Conservation (phyloP, 352 stramenopile genomes). For the Phytophthora aleatoria region DNA sequence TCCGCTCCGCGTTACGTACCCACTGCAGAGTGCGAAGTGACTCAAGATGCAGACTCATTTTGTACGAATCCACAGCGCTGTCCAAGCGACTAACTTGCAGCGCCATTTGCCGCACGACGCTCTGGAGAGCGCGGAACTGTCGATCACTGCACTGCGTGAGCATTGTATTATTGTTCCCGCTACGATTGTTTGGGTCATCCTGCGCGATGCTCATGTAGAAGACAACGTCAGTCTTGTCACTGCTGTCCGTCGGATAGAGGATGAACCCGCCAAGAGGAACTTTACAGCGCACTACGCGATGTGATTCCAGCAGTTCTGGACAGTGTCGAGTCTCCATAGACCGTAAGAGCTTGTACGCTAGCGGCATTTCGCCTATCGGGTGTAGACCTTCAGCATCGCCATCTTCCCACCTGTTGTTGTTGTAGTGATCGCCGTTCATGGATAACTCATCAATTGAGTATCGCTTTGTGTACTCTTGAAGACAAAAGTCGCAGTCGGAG, state of each 20-base stretch:
- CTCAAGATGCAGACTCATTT: conserved; percentile 64
- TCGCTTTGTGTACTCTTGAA: conserved; percentile 74
- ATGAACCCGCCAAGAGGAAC: conserved; percentile 74
- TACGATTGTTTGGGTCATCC: conserved; percentile 9
- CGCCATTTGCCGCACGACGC: conserved; percentile 63
- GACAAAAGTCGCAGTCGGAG: conserved; percentile 73
- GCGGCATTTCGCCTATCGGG: conserved; percentile 37
- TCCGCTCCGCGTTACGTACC: conserved; percentile 59
- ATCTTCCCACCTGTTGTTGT: conserved; percentile 47
- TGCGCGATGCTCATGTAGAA: conserved; percentile 71
- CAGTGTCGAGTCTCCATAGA: conserved; percentile 74
- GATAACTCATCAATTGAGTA: conserved; percentile 54
- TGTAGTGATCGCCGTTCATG: conserved; percentile 34
- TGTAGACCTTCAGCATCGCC: conserved; percentile 27
- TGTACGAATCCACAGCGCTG: conserved; percentile 68
- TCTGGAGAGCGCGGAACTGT: conserved; percentile 67
- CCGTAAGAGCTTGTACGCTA: conserved; percentile 72
- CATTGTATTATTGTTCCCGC: conserved; percentile 12
- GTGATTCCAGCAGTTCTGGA: conserved; percentile 63
- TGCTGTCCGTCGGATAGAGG: conserved; percentile 64
- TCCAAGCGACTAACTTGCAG: conserved; percentile 50
- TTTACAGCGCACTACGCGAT: conserved; percentile 60
- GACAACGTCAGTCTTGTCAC: conserved; percentile 72
- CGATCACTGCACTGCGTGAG: conserved; percentile 45
- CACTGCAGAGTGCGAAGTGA: conserved; percentile 53